Evolutionary conservation across 805 yeast species (phyloP), one percentile per base, ranked within the genome.

Genomic region (Debaryomyces tyrocola): DNA sequence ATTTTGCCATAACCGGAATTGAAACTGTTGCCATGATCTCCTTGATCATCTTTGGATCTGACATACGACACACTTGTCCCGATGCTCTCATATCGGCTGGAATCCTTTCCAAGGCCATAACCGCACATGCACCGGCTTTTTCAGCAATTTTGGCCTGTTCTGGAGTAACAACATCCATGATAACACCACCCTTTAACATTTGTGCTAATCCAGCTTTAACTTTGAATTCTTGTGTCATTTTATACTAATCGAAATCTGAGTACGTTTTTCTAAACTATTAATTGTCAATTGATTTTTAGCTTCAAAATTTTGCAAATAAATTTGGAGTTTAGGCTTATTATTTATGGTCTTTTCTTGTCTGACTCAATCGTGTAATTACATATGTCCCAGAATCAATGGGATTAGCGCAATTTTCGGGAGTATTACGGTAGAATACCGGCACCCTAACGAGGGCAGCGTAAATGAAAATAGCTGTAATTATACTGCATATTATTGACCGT

Each of bases 111-210:
- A 87, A 74, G 4, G 95, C 95, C 95, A 87, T 87, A 18, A 87
- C 95, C 11, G 95, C 92, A 69, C 88, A 85, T 11, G 95, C 95
- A 49, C 95, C 95, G 3, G 95, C 92, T 45, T 70, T 74, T 64
- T 87, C 92, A 20, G 95, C 95, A 43, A 87, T 79, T 37, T 73
- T 64, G 18, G 95, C 95, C 68, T 87, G 94, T 58, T 87, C 94
- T 31, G 84, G 84, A 48, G 75, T 85, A 48, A 86, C 89, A 33
- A 86, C 94, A 60, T 81, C 86, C 86, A 81, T 80, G 52, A 80
- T 81, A 42, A 83, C 88, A 49, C 87, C 86, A 46, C 88, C 91
- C 62, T 87, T 87, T 50, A 87, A 76, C 94, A 87, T 87, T 66
- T 87, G 90, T 49, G 95, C 94, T 63, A 87, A 74, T 11, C 92